phyloP scores from a whole-genome alignment of 2,329 filamentous ascomycete species.

The Hansfordia pulvinata region DNA sequence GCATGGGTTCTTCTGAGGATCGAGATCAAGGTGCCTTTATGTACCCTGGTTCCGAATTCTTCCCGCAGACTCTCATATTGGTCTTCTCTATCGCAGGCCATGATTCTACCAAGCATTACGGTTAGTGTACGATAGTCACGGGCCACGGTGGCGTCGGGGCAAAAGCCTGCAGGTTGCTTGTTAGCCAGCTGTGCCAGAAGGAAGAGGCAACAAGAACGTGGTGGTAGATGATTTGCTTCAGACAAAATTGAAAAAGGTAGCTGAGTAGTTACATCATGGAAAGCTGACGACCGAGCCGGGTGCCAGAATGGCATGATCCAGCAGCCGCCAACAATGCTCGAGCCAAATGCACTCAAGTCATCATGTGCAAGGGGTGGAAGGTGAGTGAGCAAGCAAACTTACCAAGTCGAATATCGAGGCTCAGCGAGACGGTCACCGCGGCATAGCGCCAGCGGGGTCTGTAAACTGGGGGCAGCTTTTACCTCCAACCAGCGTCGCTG shows the following conservation, averaged over 20 bases:
- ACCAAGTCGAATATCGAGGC: conserved; percentile 18
- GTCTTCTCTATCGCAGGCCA: conserved; percentile 87
- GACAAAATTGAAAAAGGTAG: conserved; percentile 87
- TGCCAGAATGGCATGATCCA: conserved; percentile 67
- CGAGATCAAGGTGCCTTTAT: conserved; percentile 16
- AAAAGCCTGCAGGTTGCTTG: conserved; percentile 4
- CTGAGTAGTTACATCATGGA: conserved; percentile 99
- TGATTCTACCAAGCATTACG: conserved; percentile 47
- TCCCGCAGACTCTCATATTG: conserved; percentile 68
- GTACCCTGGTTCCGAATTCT: conserved; percentile 81
- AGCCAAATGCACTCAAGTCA: conserved; percentile 99
- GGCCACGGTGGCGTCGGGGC: background rate
- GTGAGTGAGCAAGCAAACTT: conserved; percentile 14
- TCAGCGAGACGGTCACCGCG: conserved; percentile 4
- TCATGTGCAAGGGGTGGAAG: conserved; percentile 45
- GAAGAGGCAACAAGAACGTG: conserved; percentile 9
- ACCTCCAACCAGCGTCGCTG: conserved; percentile 94
- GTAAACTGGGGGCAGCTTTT: conserved; percentile 28
- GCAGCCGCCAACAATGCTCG: conserved; percentile 68
- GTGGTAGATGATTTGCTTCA: conserved; percentile 39
- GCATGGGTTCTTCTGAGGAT: conserved; percentile 21
- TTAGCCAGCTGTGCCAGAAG: conserved; percentile 9
- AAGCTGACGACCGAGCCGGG: conserved; percentile 43
- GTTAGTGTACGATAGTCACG: conserved; percentile 8
- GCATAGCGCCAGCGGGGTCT: background rate